Base-by-base conservation (phyloP, 2,329 filamentous ascomycete species). In the Microascus cirrosus region DNA sequence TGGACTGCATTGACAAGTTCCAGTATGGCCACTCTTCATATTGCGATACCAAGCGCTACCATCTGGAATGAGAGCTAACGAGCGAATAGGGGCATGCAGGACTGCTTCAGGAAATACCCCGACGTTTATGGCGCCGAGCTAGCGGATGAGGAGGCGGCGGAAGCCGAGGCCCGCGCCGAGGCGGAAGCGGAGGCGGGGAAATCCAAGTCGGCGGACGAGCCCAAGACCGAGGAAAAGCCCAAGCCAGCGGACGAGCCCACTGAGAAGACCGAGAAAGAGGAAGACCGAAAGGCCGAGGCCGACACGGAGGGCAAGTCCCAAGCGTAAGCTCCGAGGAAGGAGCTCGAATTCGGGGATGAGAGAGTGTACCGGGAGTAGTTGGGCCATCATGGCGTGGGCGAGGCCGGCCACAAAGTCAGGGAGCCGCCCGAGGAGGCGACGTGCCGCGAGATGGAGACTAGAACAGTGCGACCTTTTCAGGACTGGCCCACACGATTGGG, bases 1-100 rank as follows among this genome's bases (percentile, higher is more conserved):
- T 96, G 77, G 91, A 96, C 70, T 96, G 92, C 75, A 94, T 96
- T 68, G 91, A 96, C 32, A 95, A 94, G 76, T 96, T 96, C 81
- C 92, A 95, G 90, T 94, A 79, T 53, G 87, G 81, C 53, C 36
- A 20, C 20, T 11, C 3, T 53, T 7, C 55, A 42, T 22, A 32
- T 51, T n/a, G 48, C 42, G 59, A 65, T 24, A 36, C 18, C 36
- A 42, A 13, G 36, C 6, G 18, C 4, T n/a, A 13, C 15, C 11
- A 13, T 55, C 22, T 22, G 28, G 28, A 22, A 2, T 5, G 22
- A 25, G 20, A 32, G 48, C 69, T 70, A 66, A 77, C 59, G 45
- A 32, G 10, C 3, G 34, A 32, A 66, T 64, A 96, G 92, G 80
- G 85, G 81, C 66, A 99, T 99, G 94, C 94, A 97, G 77, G 87